Conservation (phyloP, 1,284 basidiomycete genomes). For the Schizophyllum amplum region DNA sequence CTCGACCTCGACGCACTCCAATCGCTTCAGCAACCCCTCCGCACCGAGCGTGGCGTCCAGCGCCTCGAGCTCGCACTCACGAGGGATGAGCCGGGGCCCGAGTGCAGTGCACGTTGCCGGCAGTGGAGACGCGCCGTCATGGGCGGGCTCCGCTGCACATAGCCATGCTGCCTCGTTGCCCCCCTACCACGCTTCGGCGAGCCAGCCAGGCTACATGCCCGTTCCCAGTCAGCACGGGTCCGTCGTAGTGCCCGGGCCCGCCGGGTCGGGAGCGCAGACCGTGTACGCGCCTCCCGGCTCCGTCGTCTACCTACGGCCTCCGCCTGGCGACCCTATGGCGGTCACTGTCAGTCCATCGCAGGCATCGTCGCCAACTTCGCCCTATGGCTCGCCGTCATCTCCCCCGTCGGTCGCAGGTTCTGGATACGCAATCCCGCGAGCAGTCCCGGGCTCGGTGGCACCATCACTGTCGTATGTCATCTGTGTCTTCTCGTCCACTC, state of each 20-base stretch:
- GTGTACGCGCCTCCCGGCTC: background rate
- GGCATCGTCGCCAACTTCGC: background rate
- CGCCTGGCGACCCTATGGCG: background rate
- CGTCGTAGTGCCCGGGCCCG: too few relatives aligned
- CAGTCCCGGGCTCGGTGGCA: background rate
- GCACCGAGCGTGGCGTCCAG: slow-evolving; percentile 7
- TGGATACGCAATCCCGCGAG: background rate
- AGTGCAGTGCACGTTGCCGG: background rate
- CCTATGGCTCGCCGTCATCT: background rate
- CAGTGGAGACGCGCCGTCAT: background rate
- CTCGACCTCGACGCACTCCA: slow-evolving; percentile 6
- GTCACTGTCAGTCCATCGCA: background rate
- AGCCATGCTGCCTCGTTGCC: background rate
- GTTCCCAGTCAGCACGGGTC: background rate
- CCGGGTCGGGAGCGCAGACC: background rate
- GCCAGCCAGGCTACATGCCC: background rate
- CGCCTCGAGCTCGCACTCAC: slow-evolving; percentile 4
- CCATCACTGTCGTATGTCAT: background rate
- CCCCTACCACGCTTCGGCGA: background rate
- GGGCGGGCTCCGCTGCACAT: background rate
- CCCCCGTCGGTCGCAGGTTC: background rate
- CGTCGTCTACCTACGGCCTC: background rate
- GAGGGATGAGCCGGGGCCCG: too few relatives aligned
- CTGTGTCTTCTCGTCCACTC: background rate
- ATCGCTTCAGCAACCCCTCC: slow-evolving; percentile 9